Evolutionary conservation across 331 rosid genomes (phyloP), one percentile per base, ranked within the genome.

Genomic region (Quercus tomentella): DNA sequence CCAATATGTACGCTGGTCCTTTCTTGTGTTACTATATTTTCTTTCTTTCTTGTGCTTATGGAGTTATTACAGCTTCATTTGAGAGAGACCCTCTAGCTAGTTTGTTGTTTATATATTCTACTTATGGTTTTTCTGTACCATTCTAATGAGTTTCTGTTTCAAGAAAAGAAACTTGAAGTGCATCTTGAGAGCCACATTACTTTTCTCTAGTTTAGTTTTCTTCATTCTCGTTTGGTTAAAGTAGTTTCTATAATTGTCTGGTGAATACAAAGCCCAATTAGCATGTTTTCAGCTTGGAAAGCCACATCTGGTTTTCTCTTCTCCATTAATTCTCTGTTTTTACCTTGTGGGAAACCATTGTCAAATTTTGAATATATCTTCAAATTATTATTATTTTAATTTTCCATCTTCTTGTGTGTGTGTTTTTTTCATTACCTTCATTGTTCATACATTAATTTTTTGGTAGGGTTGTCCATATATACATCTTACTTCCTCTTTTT

Each of bases 1-100:
- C 87, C 81, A 78, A 15, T 49, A 49, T 76, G 89, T 89, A 87
- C n/a, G 86, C 76, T 18, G 18, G 1, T 5, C 14, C 57, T 31
- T 15, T 51, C 67, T 66, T 49, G 22, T 10, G 5, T 30, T 7
- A 1, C 17, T 1, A 26, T 66, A 2, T 28, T 7, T 11, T 33
- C 26, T 3, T 5, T 37, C 6, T 70, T 12, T 21, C 15, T n/a
- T 22, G 65, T 66, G 18, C n/a, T 43, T 23, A 2, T 60, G 51
- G 8, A 22, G 12, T 41, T n/a, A 6, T 41, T 41, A 25, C 23
- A 43, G 6, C 18, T 69, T 20, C 73, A 23, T 10, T 60, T 9
- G 26, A 4, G 66, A 60, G 66, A 60, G 31, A 60, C 5, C 66
- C 66, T 41, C 65, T 58, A n/a, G 28, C 25, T 60, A 60, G 26